Conservation (phyloP, 1,284 basidiomycete species). For the Boletellus sp. region DNA sequence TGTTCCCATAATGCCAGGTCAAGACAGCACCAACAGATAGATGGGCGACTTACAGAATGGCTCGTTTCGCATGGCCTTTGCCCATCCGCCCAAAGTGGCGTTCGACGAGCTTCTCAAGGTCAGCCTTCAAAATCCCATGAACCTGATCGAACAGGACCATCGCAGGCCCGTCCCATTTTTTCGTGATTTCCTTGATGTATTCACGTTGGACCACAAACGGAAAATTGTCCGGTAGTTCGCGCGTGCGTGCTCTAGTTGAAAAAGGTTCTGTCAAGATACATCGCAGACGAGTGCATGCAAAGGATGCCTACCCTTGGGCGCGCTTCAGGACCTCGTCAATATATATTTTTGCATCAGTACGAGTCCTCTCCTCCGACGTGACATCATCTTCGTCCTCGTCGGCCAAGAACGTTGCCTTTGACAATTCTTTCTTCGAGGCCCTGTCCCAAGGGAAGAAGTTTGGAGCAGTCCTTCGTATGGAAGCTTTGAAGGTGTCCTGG, state of each 20-base stretch:
- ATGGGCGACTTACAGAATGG: conserved; percentile 45
- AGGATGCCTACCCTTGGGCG: conserved; percentile 43
- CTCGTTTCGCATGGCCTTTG: conserved; percentile 37
- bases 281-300: not conserved
- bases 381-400: conserved; percentile 34
- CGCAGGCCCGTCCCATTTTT: conserved; percentile 50
- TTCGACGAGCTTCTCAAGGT: conserved; percentile 42
- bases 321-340: conserved; percentile 53
- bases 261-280: not conserved
- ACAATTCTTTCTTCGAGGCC: conserved; percentile 1
- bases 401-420: conserved; percentile 37
- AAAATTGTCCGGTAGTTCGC: conserved; percentile 63
- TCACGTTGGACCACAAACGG: conserved; percentile 57
- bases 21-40: not conserved
- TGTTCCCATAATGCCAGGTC: not conserved
- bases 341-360: conserved; percentile 37
- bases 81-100: conserved; percentile 52
- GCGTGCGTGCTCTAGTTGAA: conserved; percentile 52
- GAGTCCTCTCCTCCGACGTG: conserved; percentile 20
- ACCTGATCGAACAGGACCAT: conserved; percentile 46
- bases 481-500: conserved; percentile 44
- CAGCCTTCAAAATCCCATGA: conserved; percentile 36
- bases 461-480: conserved; percentile 54
- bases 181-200: conserved; percentile 46
- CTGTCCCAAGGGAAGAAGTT: conserved; percentile 38